These are phyloP conservation scores for Cenchrus purpureus DNA, from an alignment of 176 grass and related monocot species.

Conservation along the genomic window DNA sequence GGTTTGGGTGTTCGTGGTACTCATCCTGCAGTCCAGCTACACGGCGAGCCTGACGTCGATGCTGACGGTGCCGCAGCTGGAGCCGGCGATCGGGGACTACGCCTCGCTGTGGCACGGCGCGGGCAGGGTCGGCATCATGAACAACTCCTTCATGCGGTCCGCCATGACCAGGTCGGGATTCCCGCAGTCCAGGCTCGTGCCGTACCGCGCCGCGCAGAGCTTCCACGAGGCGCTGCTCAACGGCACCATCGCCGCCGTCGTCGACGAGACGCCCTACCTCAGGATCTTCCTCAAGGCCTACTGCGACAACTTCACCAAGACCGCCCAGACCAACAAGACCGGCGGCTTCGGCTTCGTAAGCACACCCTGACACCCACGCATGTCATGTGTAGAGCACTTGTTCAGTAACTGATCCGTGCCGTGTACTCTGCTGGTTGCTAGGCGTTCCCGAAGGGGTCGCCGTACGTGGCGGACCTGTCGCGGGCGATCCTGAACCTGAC, in stretches of 20 bases:
- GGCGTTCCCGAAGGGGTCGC: slow-evolving; percentile 69
- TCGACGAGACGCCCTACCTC: slow-evolving; percentile 74
- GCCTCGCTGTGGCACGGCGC: slow-evolving; percentile 23
- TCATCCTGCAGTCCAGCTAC: slow-evolving; percentile 82
- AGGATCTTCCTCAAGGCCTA: slow-evolving; percentile 62
- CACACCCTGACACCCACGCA: not conserved
- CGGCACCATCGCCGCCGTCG: slow-evolving; percentile 52
- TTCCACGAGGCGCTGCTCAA: slow-evolving; percentile 52
- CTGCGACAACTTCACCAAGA: slow-evolving; percentile 53
- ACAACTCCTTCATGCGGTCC: slow-evolving; percentile 55
- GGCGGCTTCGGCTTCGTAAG: slow-evolving; percentile 80
- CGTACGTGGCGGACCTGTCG: slow-evolving; percentile 67
- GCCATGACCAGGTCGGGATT: slow-evolving; percentile 45
- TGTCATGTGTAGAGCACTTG: too few species aligned
- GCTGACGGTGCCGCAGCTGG: slow-evolving; percentile 67
- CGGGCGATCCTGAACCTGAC: slow-evolving; percentile 71
- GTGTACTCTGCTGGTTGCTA: not conserved
- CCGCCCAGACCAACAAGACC: slow-evolving; percentile 47
- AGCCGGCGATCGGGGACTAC: slow-evolving; percentile 48
- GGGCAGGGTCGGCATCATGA: slow-evolving; percentile 55
- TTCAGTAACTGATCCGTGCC: not conserved
- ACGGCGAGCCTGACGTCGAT: slow-evolving; percentile 83
- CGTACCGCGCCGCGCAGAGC: slow-evolving; percentile 25
- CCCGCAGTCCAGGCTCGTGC: slow-evolving; percentile 36
- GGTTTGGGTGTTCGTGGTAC: slow-evolving; percentile 78